Base-by-base conservation (phyloP, 495 filamentous ascomycete species). In the Podospora sp. region DNA sequence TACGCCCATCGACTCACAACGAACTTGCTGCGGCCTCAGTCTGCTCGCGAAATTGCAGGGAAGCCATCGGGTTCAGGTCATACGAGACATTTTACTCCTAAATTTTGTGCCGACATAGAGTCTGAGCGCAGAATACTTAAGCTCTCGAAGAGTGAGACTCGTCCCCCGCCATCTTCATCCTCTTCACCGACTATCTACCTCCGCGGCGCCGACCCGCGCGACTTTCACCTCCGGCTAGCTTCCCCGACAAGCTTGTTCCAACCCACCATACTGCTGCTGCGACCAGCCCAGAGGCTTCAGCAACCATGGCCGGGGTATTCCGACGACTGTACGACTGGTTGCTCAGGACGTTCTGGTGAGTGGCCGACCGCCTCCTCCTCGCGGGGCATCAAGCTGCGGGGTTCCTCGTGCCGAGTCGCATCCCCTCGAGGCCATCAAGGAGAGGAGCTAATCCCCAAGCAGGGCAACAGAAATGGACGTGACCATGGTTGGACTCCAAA, bases 391-490 rank as follows among this genome's bases (percentile, higher is more conserved):
- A 35, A 62, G 50, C 62, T 66, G 70, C 68, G 64, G 68, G 57
- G 56, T 53, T 58, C 58, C 20, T 50, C 11, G 46, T 60, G 51
- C 63, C 69, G 62, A 36, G 50, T 57, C 53, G 65, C 70, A 68
- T 63, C 49, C 63, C 60, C 57, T 66, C 63, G 63, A 63, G 57
- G 24, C 25, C 60, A 0, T 1, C 25, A 46, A 56, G n/a, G 21
- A 50, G 26, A 35, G 61, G 29, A 57, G 71, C 72, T 80, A 73
- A 80, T 66, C 26, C 35, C 51, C 63, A 65, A 60, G 52, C 72
- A 99, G 95, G 95, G 92, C 94, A 66, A 97, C 92, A 49, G 95
- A 99, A 85, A 97, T 99, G 92, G 94, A 99, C 78, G 92, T 99
- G 78, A 99, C 95, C 68, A 97, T 99, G 92, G 96, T 99, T 82